phyloP scores from a whole-genome alignment of 805 yeast species.

The Saturnispora silvae region DNA sequence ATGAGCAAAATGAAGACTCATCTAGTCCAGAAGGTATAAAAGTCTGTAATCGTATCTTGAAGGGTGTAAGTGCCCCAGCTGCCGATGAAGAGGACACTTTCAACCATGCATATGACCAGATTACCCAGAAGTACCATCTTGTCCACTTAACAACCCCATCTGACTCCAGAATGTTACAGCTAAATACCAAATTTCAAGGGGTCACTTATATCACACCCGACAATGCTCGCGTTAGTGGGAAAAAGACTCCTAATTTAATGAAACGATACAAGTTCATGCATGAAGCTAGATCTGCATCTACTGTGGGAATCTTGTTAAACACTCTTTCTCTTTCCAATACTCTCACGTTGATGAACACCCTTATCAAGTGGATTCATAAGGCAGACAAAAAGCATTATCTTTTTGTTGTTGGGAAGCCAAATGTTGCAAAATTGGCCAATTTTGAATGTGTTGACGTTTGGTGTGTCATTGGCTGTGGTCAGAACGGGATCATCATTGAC shows the following conservation, averaged over 20 bases:
- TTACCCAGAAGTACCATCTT: constrained; percentile 39
- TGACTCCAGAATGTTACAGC: constrained; percentile 64
- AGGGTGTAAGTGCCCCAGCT: constrained; percentile 16
- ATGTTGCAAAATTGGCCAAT: constrained; percentile 92
- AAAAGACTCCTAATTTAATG: constrained; percentile 72
- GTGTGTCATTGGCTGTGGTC: constrained; percentile 92
- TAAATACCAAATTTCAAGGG: constrained; percentile 58
- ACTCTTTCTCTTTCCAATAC: constrained; percentile 78
- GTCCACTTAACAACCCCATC: constrained; percentile 70
- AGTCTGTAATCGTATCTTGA: constrained; percentile 26
- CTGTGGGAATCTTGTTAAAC: constrained; percentile 84
- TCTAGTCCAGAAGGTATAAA: constrained; percentile 5
- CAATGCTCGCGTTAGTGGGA: constrained; percentile 27
- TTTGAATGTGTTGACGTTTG: constrained; percentile 90
- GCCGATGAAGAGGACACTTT: constrained; percentile 10
- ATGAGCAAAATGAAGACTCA: constrained; percentile 1
- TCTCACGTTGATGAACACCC: constrained; percentile 48
- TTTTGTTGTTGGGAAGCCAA: constrained; percentile 96
- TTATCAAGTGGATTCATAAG: constrained; percentile 48
- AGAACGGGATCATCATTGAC: constrained; percentile 84
- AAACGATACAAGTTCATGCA: constrained; percentile 81
- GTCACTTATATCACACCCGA: constrained; percentile 42
- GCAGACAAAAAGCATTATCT: constrained; percentile 89
- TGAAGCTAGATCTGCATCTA: constrained; percentile 81
- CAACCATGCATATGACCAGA: constrained; percentile 22